Conservation (phyloP, 2,329 filamentous ascomycete genomes). For the Scolecobasidium constrictum region DNA sequence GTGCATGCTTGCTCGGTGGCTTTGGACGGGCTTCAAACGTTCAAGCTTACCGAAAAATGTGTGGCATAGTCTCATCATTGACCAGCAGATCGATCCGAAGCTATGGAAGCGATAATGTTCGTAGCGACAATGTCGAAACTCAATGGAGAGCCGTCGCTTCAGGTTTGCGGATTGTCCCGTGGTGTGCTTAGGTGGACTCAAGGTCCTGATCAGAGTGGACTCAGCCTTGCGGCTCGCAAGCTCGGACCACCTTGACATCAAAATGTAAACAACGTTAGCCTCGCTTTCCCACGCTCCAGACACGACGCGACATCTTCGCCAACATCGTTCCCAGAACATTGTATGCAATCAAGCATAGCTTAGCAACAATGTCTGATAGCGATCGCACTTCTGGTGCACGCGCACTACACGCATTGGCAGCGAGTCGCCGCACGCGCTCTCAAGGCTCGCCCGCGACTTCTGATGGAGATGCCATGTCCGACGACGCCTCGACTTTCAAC, state of each 20-base stretch:
- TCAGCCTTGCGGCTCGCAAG: background rate
- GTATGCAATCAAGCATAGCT: background rate
- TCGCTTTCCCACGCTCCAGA: background rate
- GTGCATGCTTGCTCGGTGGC: no score
- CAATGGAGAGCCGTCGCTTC: no score
- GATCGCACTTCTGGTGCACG: background rate
- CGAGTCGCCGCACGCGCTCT: background rate
- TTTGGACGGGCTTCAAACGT: no score
- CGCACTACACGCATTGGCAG: background rate
- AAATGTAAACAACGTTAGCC: background rate
- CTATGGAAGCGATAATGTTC: no score
- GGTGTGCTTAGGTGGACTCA: no score
- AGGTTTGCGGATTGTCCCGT: no score
- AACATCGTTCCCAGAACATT: slow-evolving; percentile 1
- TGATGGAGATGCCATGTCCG: background rate
- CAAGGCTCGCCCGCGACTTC: background rate
- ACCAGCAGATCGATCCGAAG: no score
- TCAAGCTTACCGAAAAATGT: no score
- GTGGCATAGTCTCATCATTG: no score
- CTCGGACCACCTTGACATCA: background rate
- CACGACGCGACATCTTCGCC: background rate
- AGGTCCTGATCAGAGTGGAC: no score
- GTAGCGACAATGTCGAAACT: no score
- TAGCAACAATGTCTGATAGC: slow-evolving; percentile 2
- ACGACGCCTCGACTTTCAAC: slow-evolving; percentile 1